phyloP scores from a whole-genome alignment of 441 rosid genomes.

The Jatropha multifida region DNA sequence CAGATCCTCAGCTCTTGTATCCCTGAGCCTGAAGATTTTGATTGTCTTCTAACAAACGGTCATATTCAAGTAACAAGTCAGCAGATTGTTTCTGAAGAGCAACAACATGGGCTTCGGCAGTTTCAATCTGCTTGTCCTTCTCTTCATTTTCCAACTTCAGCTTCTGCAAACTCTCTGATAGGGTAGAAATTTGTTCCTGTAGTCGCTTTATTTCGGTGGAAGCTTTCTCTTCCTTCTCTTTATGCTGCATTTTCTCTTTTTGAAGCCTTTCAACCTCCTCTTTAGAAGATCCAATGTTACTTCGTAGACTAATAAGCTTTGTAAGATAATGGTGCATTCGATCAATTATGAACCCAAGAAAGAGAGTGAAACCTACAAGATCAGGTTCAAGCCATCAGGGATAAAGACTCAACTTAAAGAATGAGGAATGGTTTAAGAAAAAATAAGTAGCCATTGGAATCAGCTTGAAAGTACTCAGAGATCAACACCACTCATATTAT shows the following conservation, averaged over 20 bases:
- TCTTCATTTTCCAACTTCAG: constrained; percentile 58
- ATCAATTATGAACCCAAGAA: constrained; percentile 87
- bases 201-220: constrained; percentile 58
- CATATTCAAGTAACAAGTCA: constrained; percentile 85
- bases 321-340: constrained; percentile 81
- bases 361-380: constrained; percentile 80
- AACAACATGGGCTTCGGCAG: constrained; percentile 74
- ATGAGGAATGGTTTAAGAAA: background rate
- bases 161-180: constrained; percentile 56
- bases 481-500: background rate
- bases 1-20: constrained; percentile 34
- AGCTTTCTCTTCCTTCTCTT: constrained; percentile 69
- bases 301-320: constrained; percentile 67
- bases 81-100: constrained; percentile 91
- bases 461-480: background rate
- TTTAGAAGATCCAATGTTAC: constrained; percentile 61
- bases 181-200: constrained; percentile 46
- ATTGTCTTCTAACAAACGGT: constrained; percentile 82
- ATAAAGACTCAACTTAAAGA: background rate
- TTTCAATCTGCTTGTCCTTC: constrained; percentile 73
- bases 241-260: constrained; percentile 57
- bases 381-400: constrained; percentile 16
- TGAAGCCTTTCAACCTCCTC: constrained; percentile 65
- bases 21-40: constrained; percentile 82
- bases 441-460: background rate